Base-by-base conservation (phyloP, 306 rosid species). In the Quercus cerris region DNA sequence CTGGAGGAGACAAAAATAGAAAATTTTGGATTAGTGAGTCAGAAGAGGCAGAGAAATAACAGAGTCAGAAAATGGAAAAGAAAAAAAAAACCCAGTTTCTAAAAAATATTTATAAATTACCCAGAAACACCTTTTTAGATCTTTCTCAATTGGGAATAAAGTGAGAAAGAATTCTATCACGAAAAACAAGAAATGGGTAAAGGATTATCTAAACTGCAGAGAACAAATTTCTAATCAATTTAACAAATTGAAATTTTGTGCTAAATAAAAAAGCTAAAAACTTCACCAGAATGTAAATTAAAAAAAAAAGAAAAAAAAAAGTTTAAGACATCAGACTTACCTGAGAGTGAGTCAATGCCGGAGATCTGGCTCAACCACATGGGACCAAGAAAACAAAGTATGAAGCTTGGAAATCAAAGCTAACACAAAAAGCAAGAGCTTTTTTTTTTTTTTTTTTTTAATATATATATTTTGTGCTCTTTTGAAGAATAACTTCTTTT, bases 261-360 rank as follows among this genome's bases (percentile, higher is more conserved):
- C 46, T 8, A 11, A 68, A 5, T 9, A 22, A 19, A 5, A 35
- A 35, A 35, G 6, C 51, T 5, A 31, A 68, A 64, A 35, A 33
- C 4, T 33, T 46, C 22, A 35, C n/a, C 27, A 68, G 27, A 19
- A 18, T 67, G 19, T 38, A 68, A 15, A 6, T 10, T 3, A 6
- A 6, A 68, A 31, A 9, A 33, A 3, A 56, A 31, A 19, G 10
- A 27, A 56, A 18, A 27, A 56, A 11, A 3, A 54, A 80, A 64
- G 25, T 67, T 23, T 52, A 5, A 66, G 71, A n/a, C 30, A 59
- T 19, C 27, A 54, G 71, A 59, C 62, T 70, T 78, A 78, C 82
- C 86, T 56, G 75, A 64, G 57, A 57, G 51, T 70, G 74, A 68
- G 80, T 69, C 83, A 69, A 71, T 59, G 83, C 85, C 78, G 58